Evolutionary conservation across 345 rosid species (phyloP).

Genomic region (Cardamine resedifolia): DNA sequence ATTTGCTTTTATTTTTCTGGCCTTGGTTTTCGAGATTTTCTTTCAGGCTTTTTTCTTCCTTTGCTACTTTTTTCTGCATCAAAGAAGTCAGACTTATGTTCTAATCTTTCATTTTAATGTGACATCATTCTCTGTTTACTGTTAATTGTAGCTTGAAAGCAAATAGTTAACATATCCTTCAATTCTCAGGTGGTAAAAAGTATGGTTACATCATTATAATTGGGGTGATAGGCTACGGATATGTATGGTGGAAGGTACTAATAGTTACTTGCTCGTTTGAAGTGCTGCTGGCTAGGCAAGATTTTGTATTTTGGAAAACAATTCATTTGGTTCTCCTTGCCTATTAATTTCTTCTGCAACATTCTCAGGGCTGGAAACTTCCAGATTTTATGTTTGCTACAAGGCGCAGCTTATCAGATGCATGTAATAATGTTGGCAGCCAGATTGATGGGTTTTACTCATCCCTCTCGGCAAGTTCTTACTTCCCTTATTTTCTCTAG

Average conservation of each 20-base stretch:
- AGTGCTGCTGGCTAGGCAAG: constrained; percentile 12
- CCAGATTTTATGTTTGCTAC: constrained; percentile 98
- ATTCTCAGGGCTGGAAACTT: constrained; percentile 86
- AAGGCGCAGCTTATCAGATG: constrained; percentile 83
- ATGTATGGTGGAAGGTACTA: constrained; percentile 42
- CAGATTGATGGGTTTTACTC: constrained; percentile 77
- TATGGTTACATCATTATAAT: constrained; percentile 34
- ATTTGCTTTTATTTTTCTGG: neutral
- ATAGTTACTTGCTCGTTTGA: constrained; percentile 2
- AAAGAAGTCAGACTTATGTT: neutral
- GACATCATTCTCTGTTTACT: constrained; percentile 5
- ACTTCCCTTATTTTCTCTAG: neutral
- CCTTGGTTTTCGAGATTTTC: neutral
- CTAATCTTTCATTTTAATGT: neutral
- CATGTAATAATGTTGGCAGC: constrained; percentile 66
- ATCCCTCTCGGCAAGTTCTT: constrained; percentile 61
- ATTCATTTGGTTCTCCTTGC: neutral
- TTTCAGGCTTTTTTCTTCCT: neutral
- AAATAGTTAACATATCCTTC: neutral
- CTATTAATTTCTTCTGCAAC: constrained; percentile 17
- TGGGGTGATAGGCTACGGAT: constrained; percentile 41
- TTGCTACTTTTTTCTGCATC: constrained; percentile 1
- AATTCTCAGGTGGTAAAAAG: constrained; percentile 33
- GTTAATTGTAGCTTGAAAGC: neutral
- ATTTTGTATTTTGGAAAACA: neutral